Evolutionary conservation across 2,329 filamentous ascomycete species (phyloP).

Genomic region (Leptographium flavum): DNA sequence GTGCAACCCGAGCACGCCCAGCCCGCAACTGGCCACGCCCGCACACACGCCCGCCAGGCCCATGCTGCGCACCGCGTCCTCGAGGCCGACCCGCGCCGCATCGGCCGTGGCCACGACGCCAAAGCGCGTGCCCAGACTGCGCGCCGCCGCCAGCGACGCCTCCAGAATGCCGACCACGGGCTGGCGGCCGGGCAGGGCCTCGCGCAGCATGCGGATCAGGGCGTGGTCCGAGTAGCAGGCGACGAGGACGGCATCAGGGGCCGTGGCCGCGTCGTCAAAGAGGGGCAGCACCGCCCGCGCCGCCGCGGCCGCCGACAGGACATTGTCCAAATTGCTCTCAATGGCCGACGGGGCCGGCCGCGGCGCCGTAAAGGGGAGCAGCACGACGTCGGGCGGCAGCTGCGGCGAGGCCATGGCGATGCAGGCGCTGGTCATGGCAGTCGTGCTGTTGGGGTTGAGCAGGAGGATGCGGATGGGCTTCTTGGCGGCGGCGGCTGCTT

Average conservation of each 20-base stretch:
- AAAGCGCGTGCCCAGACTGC: slow-evolving; percentile 10
- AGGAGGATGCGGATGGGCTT: slow-evolving; percentile 10
- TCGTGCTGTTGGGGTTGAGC: slow-evolving; percentile 11
- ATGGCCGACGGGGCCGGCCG: slow-evolving; percentile 8
- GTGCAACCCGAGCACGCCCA: slow-evolving; percentile 11
- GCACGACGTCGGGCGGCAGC: slow-evolving; percentile 8
- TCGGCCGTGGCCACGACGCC: slow-evolving; percentile 10
- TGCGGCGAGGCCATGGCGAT: slow-evolving; percentile 7
- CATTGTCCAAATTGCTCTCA: slow-evolving; percentile 11
- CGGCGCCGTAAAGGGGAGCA: slow-evolving; percentile 11
- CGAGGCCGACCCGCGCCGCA: slow-evolving; percentile 5
- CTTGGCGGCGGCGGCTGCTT: too few relatives aligned
- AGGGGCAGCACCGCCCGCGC: slow-evolving; percentile 11
- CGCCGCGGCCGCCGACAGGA: slow-evolving; percentile 11
- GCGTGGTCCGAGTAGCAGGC: slow-evolving; percentile 13
- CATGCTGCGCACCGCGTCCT: slow-evolving; percentile 9
- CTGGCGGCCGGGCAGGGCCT: slow-evolving; percentile 9
- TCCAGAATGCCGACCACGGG: slow-evolving; percentile 12
- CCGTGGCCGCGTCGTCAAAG: slow-evolving; percentile 1
- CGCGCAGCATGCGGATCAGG: slow-evolving; percentile 11
- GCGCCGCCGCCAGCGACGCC: slow-evolving; percentile 10
- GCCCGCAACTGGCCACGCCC: slow-evolving; percentile 9
- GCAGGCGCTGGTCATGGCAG: slow-evolving; percentile 9
- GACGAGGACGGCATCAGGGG: slow-evolving; percentile 11
- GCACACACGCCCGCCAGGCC: slow-evolving; percentile 9